These are phyloP conservation scores for Adansonia digitata DNA, from an alignment of 345 rosid genomes.

Conservation along the genomic window DNA sequence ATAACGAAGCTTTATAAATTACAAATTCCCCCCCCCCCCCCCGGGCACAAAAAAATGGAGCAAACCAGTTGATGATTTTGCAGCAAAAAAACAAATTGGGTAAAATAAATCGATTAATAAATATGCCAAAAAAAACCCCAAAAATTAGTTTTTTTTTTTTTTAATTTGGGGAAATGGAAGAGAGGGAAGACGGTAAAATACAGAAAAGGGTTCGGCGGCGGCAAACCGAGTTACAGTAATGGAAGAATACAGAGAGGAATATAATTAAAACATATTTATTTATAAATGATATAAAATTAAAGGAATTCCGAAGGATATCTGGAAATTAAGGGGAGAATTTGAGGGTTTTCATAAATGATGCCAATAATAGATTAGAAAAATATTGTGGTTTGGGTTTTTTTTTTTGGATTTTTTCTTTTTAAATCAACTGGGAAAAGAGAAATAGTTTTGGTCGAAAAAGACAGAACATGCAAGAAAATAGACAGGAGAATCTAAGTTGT, in stretches of 20 bases:
- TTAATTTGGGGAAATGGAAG: neutral
- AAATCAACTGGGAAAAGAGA: too few species aligned
- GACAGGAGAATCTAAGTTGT: too few species aligned
- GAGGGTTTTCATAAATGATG: too few species aligned
- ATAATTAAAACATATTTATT: too few species aligned
- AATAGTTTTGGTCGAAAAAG: too few species aligned
- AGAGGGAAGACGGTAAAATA: neutral
- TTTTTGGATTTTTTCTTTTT: too few species aligned
- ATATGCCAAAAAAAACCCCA: neutral
- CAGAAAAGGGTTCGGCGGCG: neutral
- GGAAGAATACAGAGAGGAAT: too few species aligned
- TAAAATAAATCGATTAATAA: neutral
- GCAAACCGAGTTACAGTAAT: neutral
- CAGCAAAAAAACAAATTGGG: neutral
- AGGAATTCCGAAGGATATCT: too few species aligned
- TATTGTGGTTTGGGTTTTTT: too few species aligned
- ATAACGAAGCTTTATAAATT: conserved; percentile 40
- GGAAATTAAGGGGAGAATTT: too few species aligned
- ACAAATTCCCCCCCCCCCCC: conserved; percentile 16
- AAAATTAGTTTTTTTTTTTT: neutral
- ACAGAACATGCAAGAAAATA: too few species aligned
- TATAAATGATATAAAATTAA: neutral
- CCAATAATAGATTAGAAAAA: too few species aligned
- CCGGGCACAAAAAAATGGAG: neutral
- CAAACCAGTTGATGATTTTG: neutral